Conservation (phyloP, 345 rosid genomes). For the Citrus australasica region DNA sequence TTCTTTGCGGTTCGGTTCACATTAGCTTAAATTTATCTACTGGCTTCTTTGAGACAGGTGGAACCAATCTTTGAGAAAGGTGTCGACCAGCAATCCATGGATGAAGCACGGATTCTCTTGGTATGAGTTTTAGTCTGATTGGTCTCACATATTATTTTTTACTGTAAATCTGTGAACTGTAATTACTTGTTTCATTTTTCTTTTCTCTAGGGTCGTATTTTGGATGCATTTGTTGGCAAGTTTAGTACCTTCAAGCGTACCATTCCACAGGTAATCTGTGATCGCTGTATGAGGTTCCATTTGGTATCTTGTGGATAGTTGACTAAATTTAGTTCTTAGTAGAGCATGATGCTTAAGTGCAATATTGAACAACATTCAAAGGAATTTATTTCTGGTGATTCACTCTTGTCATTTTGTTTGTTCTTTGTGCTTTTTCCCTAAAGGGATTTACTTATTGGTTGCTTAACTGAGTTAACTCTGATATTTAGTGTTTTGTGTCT, state of each 20-base stretch:
- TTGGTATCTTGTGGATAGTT: not conserved
- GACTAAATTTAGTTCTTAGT: not conserved
- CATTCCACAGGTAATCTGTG: conserved; percentile 83
- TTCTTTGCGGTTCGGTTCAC: conserved; percentile 12
- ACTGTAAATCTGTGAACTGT: conserved; percentile 12
- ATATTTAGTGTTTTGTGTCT: conserved; percentile 1
- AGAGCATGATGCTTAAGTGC: not conserved
- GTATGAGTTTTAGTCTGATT: conserved; percentile 36
- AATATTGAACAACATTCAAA: not conserved
- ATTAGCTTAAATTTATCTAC: conserved; percentile 14
- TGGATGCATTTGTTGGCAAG: conserved; percentile 99
- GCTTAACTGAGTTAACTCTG: not conserved
- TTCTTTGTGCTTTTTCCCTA: not conserved
- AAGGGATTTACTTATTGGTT: not conserved
- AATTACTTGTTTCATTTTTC: conserved; percentile 9
- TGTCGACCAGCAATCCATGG: conserved; percentile 89
- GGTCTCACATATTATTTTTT: conserved; percentile 12
- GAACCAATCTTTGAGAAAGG: conserved; percentile 99
- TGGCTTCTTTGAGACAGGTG: conserved; percentile 47
- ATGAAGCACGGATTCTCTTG: conserved; percentile 89
- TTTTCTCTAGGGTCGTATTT: conserved; percentile 73
- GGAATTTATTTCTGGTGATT: not conserved
- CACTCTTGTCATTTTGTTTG: not conserved
- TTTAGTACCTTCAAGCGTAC: conserved; percentile 97
- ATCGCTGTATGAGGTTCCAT: conserved; percentile 15